These are phyloP conservation scores for Auriculariales sp. DNA, from an alignment of 768 basidiomycete genomes.

Conservation along the genomic window DNA sequence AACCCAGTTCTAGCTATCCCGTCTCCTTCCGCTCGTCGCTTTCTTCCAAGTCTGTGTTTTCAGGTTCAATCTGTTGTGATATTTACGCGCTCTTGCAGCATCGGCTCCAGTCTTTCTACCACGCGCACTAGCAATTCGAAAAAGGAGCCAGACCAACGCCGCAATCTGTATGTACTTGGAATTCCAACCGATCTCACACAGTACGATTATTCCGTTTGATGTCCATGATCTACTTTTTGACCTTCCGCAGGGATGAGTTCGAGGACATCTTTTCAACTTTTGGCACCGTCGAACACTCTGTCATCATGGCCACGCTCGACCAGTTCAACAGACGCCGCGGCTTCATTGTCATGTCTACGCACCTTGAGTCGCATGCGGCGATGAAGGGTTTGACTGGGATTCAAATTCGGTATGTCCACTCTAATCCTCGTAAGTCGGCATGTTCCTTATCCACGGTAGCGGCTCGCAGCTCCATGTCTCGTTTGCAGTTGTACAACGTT, in stretches of 20 bases:
- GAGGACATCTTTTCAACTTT: neutral
- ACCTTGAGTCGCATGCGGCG: slow-evolving; percentile 4
- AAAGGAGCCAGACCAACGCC: slow-evolving; percentile 1
- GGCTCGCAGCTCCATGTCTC: slow-evolving; percentile 8
- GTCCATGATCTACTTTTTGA: neutral
- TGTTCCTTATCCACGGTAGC: neutral
- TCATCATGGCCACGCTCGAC: slow-evolving; percentile 8
- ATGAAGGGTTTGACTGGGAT: slow-evolving; percentile 1
- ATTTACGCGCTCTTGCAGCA: too few relatives aligned
- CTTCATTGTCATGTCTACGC: slow-evolving; percentile 7
- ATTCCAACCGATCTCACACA: slow-evolving; percentile 6
- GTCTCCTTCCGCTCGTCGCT: too few relatives aligned
- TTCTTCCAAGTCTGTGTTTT: too few relatives aligned
- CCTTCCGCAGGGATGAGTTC: slow-evolving; percentile 3
- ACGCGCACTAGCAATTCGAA: neutral
- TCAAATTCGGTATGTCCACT: neutral
- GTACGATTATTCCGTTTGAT: neutral
- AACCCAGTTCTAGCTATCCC: too few relatives aligned
- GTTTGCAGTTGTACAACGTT: slow-evolving; percentile 9
- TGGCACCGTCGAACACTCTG: slow-evolving; percentile 5
- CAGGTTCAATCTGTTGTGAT: too few relatives aligned
- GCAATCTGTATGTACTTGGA: slow-evolving; percentile 8
- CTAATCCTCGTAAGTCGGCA: neutral
- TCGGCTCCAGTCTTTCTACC: neutral
- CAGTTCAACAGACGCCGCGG: slow-evolving; percentile 7